Conservation (phyloP, 768 basidiomycete species). For the Roridomyces roridus region DNA sequence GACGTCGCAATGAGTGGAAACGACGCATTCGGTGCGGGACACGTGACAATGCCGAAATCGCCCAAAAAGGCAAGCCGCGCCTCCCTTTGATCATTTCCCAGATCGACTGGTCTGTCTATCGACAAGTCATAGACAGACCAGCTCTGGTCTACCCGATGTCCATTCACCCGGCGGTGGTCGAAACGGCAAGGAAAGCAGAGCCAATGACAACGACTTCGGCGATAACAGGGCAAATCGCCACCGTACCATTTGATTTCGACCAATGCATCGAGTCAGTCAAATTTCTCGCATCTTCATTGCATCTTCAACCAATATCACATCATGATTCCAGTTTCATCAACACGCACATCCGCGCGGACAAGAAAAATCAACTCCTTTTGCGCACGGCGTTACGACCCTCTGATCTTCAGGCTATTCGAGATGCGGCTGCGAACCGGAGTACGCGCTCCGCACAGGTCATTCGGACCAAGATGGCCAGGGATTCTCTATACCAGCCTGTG, state of each 20-base stretch:
- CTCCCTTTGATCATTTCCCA: too few relatives aligned
- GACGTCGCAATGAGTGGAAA: too few relatives aligned
- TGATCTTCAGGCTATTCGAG: conserved; percentile 4
- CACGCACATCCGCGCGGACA: conserved; percentile 16
- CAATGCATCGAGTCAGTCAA: conserved; percentile 10
- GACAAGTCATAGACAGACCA: too few relatives aligned
- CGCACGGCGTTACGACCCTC: conserved; percentile 4
- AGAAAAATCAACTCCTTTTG: conserved; percentile 10
- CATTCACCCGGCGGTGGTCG: not conserved
- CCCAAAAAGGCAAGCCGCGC: too few relatives aligned
- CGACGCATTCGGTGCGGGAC: too few relatives aligned
- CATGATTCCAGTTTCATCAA: conserved; percentile 7
- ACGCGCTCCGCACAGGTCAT: not conserved
- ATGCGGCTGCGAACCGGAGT: not conserved
- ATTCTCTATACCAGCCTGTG: too few relatives aligned
- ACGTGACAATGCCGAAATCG: too few relatives aligned
- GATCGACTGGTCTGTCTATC: too few relatives aligned
- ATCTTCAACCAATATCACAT: not conserved
- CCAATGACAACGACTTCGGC: conserved; percentile 11
- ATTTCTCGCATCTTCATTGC: not conserved
- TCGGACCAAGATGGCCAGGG: not conserved
- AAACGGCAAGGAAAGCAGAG: not conserved
- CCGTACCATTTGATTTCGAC: conserved; percentile 5
- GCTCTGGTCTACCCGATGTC: too few relatives aligned
- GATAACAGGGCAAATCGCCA: not conserved